phyloP scores from a whole-genome alignment of 805 yeast species.

The Hanseniaspora meyeri region DNA sequence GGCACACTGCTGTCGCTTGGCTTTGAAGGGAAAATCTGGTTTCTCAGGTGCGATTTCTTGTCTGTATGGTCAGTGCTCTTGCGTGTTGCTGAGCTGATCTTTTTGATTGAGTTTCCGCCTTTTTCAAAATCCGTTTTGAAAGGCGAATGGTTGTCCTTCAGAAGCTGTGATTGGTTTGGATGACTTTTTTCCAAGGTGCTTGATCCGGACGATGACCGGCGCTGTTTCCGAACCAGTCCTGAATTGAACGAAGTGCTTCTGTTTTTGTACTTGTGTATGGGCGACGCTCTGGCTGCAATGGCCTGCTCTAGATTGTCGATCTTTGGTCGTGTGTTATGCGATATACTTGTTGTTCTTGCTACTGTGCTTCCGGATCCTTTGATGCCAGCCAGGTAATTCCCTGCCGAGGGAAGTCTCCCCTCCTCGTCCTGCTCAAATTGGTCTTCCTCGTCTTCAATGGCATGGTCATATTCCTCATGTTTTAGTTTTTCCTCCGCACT shows the following conservation, averaged over 20 bases:
- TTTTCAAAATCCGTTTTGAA: neutral
- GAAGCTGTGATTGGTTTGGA: neutral
- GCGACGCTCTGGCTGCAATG: neutral
- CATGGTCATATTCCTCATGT: neutral
- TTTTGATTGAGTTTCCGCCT: neutral
- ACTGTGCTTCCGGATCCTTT: conserved; percentile 1
- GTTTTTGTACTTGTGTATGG: neutral
- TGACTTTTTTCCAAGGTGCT: neutral
- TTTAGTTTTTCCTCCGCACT: neutral
- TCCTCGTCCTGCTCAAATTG: neutral
- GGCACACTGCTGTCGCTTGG: neutral
- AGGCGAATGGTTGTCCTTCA: neutral
- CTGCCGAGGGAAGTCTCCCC: conserved; percentile 10
- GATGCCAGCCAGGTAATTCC: conserved; percentile 2
- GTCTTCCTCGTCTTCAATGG: neutral
- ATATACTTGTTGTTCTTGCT: conserved; percentile 8
- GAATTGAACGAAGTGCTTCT: neutral
- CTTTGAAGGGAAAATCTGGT: neutral
- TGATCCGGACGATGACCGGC: neutral
- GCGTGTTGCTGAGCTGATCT: conserved; percentile 1
- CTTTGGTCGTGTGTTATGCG: neutral
- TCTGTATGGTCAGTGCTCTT: neutral
- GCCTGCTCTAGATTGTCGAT: neutral
- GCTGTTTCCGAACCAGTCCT: neutral
- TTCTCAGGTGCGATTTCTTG: neutral